Base-by-base conservation (phyloP, 805 yeast genomes). In the Ascoidea rubescens region DNA sequence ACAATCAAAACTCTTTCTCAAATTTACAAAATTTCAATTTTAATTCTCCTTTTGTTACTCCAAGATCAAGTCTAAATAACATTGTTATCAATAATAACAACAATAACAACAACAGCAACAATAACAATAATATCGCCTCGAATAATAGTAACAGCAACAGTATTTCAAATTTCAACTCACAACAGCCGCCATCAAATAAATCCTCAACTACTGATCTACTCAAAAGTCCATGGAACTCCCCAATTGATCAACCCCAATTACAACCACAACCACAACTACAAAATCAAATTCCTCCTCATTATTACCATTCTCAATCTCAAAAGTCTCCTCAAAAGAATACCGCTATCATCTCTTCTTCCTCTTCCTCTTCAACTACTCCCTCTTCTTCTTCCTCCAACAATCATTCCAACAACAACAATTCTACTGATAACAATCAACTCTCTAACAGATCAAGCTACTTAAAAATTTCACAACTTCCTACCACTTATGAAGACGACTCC, bases 401-500 rank as follows among this genome's bases (percentile, higher is more conserved):
- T 4, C 8, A 10, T 10, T 4, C 43, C 8, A 37, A 37, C 14
- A 37, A 37, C 8, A 8, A 8, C 8, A 37, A 37, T 14, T 10
- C 8, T 4, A 8, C 8, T 10, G 14, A 8, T 10, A 37, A 37
- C 14, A 37, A 37, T 4, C 43, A 37, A 37, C 14, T 37, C 2
- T 37, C 43, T 1, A 37, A 37, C 14, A 8, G 43, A 10, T 37
- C 43, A 44, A 3, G 33, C n/a, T 46, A 57, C 1, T 48, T 55
- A 4, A 60, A 58, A 51, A 60, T 56, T 49, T 53, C 56, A 6
- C 78, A 73, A 54, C 61, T 76, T 12, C 77, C 79, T 31, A 71
- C 75, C 1, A 76, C 79, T 1, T 76, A 75, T 59, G 81, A 76
- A 58, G 60, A 69, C 53, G 71, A 67, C 14, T 14, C 42, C 5